Base-by-base conservation (phyloP, 768 basidiomycete genomes). In the Russula vinacea region DNA sequence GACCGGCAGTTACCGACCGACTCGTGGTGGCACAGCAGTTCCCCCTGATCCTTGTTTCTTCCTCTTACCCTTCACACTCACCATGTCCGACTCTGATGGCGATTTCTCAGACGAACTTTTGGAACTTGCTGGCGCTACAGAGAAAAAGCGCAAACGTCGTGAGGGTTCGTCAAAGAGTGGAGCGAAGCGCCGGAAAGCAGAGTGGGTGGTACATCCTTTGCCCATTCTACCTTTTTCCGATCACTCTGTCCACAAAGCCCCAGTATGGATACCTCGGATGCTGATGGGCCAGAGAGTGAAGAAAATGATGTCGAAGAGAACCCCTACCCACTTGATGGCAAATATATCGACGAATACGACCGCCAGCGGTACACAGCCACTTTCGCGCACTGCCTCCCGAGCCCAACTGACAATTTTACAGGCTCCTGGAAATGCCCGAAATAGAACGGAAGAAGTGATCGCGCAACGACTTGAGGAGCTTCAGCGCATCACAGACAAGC, bases 251-350 rank as follows among this genome's bases (percentile, higher is more conserved):
- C 29, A 22, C 47, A 14, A 39, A 65, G 55, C 24, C 32, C 52
- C 6, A 35, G 55, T 10, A 53, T 60, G 53, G 62, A 62, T 39
- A 81, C 74, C 64, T 77, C 76, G 16, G 82, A 83, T 39, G 85
- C 86, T 19, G 84, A 82, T 39, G 67, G 63, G 2, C 80, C 81
- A 13, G 88, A 90, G 70, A 87, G 84, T 64, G 89, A 90, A 69
- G 80, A 79, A 57, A 84, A 83, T 60, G 82, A 81, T 35, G 69
- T 71, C 40, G 80, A 79, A 5, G 72, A 74, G 14, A 88, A 92
- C 68, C 87, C 86, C 4, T 98, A 92, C 73, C 95, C 94, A 0
- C 77, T 97, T 14, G 96, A 98, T 70, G 94, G 92, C 56, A 92
- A 92, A 74, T 98, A 91, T 72, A 83, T 82, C 63, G 87, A 97